phyloP scores from a whole-genome alignment of 2,329 filamentous ascomycete genomes.

The Hymenoscyphus fraxineus region DNA sequence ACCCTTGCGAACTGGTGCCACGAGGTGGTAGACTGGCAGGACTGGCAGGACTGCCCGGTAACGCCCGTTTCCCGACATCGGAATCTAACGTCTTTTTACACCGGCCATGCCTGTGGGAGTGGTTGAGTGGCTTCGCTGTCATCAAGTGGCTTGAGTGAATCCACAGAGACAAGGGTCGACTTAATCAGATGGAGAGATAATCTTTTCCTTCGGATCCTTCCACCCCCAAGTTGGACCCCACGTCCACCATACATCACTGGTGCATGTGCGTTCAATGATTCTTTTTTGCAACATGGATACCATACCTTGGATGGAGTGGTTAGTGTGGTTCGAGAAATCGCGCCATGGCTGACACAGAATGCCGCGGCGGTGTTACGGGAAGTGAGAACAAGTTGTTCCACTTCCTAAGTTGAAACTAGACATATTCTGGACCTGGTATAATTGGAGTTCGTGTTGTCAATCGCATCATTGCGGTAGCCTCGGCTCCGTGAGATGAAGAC shows the following conservation, averaged over 20 bases:
- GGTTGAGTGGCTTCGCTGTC: neutral
- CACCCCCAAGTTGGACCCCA: neutral
- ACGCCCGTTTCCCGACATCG: slow-evolving; percentile 1
- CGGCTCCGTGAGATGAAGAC: no score
- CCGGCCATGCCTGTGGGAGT: neutral
- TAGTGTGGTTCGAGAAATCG: slow-evolving; percentile 2
- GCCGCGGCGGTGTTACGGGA: neutral
- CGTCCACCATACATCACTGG: slow-evolving; percentile 1
- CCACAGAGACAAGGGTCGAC: neutral
- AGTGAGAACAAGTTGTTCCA: neutral
- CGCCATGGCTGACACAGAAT: neutral
- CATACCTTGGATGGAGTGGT: neutral
- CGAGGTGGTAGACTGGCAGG: no score
- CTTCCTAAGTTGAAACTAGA: neutral
- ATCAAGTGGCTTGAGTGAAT: neutral
- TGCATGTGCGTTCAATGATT: no score
- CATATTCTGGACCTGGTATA: no score
- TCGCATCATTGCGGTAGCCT: no score
- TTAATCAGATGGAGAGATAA: slow-evolving; percentile 11
- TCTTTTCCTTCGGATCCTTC: slow-evolving; percentile 9
- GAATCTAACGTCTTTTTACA: neutral
- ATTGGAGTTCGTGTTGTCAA: no score
- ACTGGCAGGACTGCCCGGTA: neutral
- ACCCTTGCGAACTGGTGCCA: no score
- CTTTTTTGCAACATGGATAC: no score